A percentile compares a stretch with the other conserved stretches of the same genome.
phyloP scores from a whole-genome alignment of 2,329 filamentous ascomycete genomes.

The Fusarium irregulare region DNA sequence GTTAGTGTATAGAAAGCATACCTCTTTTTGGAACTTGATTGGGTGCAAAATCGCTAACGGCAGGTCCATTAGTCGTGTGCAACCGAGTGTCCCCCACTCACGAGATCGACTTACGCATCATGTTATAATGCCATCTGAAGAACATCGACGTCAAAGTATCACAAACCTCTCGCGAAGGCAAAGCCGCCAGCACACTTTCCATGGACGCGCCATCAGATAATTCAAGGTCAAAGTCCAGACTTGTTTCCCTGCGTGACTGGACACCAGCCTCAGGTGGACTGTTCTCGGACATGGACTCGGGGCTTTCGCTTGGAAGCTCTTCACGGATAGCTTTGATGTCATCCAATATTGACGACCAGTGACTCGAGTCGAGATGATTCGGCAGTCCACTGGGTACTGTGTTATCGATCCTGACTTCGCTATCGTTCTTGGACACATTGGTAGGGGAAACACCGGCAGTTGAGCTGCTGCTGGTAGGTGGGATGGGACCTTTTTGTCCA shows the following conservation, averaged over 20 bases:
- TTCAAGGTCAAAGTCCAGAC: background rate
- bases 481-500: background rate
- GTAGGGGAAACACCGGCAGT: background rate
- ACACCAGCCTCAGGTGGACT: background rate
- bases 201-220: background rate
- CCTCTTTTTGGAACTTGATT: constrained; percentile 46
- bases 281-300: fast-evolving
- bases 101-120: constrained; percentile 39
- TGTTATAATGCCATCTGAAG: constrained; percentile 43
- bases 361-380: constrained; percentile 47
- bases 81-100: too few species aligned
- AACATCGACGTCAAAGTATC: constrained; percentile 49
- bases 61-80: too few species aligned
- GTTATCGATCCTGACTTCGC: fast-evolving
- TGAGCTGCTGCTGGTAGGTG: too few species aligned
- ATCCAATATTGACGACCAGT: constrained; percentile 52
- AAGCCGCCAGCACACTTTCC: constrained; percentile 26
- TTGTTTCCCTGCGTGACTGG: background rate
- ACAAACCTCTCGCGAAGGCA: constrained; percentile 45
- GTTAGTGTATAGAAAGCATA: background rate
- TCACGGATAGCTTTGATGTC: constrained; percentile 51
- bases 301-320: constrained; percentile 34
- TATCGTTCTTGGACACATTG: too few species aligned
- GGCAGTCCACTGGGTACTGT: fast-evolving
- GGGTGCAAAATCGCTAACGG: constrained; percentile 44